phyloP scores from a whole-genome alignment of 2,329 filamentous ascomycete species.

The Xenosphaeropsis pyriputrescens region DNA sequence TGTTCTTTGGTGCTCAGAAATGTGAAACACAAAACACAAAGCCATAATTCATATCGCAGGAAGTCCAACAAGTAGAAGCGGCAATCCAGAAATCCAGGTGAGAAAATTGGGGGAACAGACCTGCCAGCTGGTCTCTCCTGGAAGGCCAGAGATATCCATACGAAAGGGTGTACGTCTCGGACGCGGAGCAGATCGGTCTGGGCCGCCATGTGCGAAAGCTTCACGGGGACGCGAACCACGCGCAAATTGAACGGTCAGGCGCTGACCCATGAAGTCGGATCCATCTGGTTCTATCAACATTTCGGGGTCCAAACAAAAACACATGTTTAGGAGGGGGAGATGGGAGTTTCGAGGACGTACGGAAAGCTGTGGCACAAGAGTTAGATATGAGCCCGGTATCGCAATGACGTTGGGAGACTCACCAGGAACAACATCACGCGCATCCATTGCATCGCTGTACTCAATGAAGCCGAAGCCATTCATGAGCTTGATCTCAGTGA shows the following conservation, averaged over 20 bases:
- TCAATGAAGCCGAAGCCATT: constrained; percentile 99
- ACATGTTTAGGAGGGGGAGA: no score
- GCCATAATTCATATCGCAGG: no score
- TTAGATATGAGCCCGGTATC: constrained; percentile 12
- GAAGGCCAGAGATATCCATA: constrained; percentile 96
- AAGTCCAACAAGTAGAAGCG: no score
- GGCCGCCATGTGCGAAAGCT: constrained; percentile 36
- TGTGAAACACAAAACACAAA: no score
- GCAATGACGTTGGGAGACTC: constrained; percentile 23
- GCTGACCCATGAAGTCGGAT: constrained; percentile 94
- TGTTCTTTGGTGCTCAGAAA: no score
- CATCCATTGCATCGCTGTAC: constrained; percentile 97
- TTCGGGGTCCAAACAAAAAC: background rate
- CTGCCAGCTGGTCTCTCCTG: constrained; percentile 99
- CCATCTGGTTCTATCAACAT: constrained; percentile 51
- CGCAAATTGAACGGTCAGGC: constrained; percentile 94
- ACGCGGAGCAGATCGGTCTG: constrained; percentile 57
- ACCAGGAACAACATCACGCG: constrained; percentile 96
- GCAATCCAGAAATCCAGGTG: constrained; percentile 18
- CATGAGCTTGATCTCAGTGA: constrained; percentile 99
- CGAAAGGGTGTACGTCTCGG: constrained; percentile 89
- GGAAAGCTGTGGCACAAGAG: constrained; percentile 33
- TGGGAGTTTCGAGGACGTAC: constrained; percentile 29
- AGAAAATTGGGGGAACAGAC: constrained; percentile 67
- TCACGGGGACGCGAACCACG: constrained; percentile 66